Evolutionary conservation across 257 asterid species (phyloP), one percentile per base, ranked within the genome.

Genomic region (Scutellaria baicalensis): DNA sequence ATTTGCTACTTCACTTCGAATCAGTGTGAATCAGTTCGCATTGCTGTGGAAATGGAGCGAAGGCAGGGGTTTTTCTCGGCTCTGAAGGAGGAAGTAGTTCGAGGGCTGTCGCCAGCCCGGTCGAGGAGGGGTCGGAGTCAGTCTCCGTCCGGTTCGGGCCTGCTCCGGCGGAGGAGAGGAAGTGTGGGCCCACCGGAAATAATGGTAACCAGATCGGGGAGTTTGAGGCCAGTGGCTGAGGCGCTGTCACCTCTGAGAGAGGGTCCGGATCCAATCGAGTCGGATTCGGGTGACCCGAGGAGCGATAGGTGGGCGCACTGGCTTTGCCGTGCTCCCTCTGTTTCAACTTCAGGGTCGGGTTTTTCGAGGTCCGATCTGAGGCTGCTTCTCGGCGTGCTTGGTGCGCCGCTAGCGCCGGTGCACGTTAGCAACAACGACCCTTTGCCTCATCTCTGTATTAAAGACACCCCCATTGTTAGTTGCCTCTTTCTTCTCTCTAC

Each of bases 381-480:
- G 84, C 76, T 89, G 76, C 80, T 89, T 11, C 96, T 89, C 47
- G 95, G 96, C 27, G 92, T 87, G 2, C 72, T 89, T 49, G 96
- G 92, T 44, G 92, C 96, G 71, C 96, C 95, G 71, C 82, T 89
- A 6, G 89, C 95, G 2, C 96, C 96, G 10, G 88, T 89, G 80
- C 96, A 85, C 84, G 92, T 89, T 73, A 87, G 83, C 84, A 79
- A 76, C 70, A 67, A 0, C 38, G 86, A 85, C 73, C 88, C 89
- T 56, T 64, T 87, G 74, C 91, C 91, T 17, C 86, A 85, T 74
- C 85, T 85, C 42, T 74, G 63, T 42, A 77, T 85, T 14, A 85
- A 85, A 47, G 86, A 83, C 50, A 85, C 88, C 35, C 88, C 86
- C 76, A 83, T 85, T 77, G 88, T 85, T 48, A 83, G 86, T 78